Conservation (phyloP, 2,329 filamentous ascomycete genomes). For the Dryadomyces quercivorus region DNA sequence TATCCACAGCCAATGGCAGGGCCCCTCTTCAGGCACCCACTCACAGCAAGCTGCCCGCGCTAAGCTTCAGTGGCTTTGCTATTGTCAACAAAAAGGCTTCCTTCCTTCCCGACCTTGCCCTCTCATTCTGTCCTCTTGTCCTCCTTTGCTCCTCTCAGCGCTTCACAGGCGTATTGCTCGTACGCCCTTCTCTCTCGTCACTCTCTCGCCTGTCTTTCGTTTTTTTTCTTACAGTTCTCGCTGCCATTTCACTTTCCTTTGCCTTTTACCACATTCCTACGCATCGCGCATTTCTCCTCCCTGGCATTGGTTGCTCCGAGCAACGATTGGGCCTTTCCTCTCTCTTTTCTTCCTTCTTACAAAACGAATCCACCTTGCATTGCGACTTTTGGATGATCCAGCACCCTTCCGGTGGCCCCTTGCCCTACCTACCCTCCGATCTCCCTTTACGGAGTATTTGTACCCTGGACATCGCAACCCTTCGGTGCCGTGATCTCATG, state of each 20-base stretch:
- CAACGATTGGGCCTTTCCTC: not conserved
- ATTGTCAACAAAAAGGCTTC: slow-evolving; percentile 1
- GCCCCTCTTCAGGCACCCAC: not conserved
- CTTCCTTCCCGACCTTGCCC: not conserved
- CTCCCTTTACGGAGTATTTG: not conserved
- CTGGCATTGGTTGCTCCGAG: no score
- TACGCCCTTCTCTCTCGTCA: not conserved
- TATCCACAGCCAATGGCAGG: not conserved
- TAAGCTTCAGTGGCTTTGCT: not conserved
- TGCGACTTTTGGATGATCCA: not conserved
- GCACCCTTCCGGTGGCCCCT: not conserved
- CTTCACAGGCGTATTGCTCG: not conserved
- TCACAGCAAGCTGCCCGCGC: not conserved
- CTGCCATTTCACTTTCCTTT: not conserved
- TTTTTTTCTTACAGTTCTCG: not conserved
- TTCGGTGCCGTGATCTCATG: not conserved
- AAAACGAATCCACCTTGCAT: not conserved
- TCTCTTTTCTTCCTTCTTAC: not conserved
- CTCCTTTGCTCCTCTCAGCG: not conserved
- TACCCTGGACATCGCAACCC: not conserved
- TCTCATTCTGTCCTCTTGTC: not conserved
- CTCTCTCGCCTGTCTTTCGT: not conserved
- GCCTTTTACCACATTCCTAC: not conserved
- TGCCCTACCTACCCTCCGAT: not conserved
- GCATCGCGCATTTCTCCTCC: no score